A percentile compares a stretch with the other conserved stretches of the same genome.
phyloP scores from a whole-genome alignment of 176 grass and related monocot species.

The Zoysia japonica region DNA sequence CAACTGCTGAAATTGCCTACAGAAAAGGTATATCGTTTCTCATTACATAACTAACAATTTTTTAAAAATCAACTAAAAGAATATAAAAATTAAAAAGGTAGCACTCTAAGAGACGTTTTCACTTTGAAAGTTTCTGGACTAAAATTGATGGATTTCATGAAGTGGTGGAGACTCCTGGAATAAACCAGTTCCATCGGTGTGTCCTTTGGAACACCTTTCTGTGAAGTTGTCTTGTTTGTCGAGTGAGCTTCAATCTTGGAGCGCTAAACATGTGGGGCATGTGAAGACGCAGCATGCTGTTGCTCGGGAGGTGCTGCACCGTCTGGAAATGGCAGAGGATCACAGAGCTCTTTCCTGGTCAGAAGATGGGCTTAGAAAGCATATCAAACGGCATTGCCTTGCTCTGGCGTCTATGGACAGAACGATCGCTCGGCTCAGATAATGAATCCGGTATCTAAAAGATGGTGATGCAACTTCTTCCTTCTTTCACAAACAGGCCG shows the following conservation, averaged over 20 bases:
- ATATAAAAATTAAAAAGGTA: no score
- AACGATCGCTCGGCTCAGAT: not conserved
- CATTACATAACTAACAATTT: constrained; percentile 6
- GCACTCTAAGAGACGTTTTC: no score
- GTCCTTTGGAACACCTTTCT: not conserved
- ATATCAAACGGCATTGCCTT: not conserved
- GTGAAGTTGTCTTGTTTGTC: not conserved
- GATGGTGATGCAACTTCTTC: not conserved
- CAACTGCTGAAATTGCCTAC: constrained; percentile 66
- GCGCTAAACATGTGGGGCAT: not conserved
- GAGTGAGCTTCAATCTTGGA: no score
- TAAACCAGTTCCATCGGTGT: no score
- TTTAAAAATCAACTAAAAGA: no score
- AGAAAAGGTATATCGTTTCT: constrained; percentile 32
- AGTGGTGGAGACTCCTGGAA: not conserved
- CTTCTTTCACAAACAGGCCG: not conserved
- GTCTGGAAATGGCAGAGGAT: no score
- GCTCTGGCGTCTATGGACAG: not conserved
- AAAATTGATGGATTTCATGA: not conserved
- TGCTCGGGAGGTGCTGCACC: no score
- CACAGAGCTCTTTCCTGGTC: no score
- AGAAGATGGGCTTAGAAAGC: no score
- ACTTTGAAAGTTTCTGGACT: no score
- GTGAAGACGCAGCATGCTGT: not conserved
- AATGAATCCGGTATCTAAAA: not conserved